Conservation (phyloP, 331 rosid genomes). For the Erythrophleum ivorense region DNA sequence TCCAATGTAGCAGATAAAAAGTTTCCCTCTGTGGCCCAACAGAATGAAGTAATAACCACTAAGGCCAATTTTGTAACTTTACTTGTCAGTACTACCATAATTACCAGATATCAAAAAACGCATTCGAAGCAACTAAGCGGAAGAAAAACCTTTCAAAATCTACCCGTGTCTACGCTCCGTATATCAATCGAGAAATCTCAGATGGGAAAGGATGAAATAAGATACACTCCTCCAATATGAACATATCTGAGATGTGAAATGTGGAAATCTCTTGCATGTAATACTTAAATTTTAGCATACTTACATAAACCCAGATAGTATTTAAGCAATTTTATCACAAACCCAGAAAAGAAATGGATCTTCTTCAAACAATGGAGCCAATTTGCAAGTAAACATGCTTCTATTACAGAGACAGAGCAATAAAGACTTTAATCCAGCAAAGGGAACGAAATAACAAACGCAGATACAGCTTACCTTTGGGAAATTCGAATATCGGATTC, state of each 20-base stretch:
- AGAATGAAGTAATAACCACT: neutral
- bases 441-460: too few relatives aligned
- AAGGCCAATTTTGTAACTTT: neutral
- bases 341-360: neutral
- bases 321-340: too few relatives aligned
- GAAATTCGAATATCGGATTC: too few relatives aligned
- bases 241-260: conserved; percentile 16
- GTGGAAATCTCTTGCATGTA: neutral
- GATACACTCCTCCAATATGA: neutral
- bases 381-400: neutral
- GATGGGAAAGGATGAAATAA: neutral
- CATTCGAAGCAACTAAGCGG: neutral
- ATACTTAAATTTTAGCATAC: neutral
- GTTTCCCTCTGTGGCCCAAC: neutral
- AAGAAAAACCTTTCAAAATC: conserved; percentile 3
- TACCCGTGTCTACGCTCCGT: neutral
- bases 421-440: too few relatives aligned
- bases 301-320: neutral
- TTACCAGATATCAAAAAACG: neutral
- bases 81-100: neutral
- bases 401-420: too few relatives aligned
- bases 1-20: neutral
- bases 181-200: neutral
- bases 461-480: too few relatives aligned
- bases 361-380: neutral